Base-by-base conservation (phyloP, 805 yeast species). In the Teunomyces gatunensis region DNA sequence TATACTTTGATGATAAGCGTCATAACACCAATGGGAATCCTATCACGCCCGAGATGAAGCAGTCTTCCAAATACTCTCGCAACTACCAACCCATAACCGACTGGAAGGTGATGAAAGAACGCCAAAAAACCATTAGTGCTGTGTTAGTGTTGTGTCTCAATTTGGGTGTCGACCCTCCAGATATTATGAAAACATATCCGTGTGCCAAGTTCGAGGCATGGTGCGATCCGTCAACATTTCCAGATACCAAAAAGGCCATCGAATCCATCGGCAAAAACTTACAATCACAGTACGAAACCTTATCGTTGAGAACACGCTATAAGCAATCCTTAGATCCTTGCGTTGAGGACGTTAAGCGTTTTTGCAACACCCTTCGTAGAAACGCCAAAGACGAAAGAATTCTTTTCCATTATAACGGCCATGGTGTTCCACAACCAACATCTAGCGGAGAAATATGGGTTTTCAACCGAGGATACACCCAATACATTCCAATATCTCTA, bases 371-470 rank as follows among this genome's bases (percentile, higher is more conserved):
- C 0, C 70, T 94, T 50, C 75, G 99, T 55, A 77, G 97, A 47
- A 86, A 87, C 48, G 96, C 97, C 2, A 89, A 91, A 60, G 97
- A 92, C 52, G 98, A 92, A 63, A 76, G 99, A 50, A 87, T 92
- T 7, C 65, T 94, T 46, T 92, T 94, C 64, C 98, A 94, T 64
- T 94, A 94, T 64, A 94, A 94, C 58, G 99, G 99, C 5, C 99
- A 94, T 62, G 99, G 99, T 20, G 99, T 94, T 1, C 99, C 99
- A 0, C 89, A 89, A 58, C 98, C 99, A 0, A 94, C 99, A 0
- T 83, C 89, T 30, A 82, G 91, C 40, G 99, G 99, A 20, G 99
- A 94, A 61, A 89, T 94, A 23, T 94, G 99, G 99, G 98, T 94
- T 9, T 94, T 94, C 71, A 94, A 94, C 65, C 75, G 97, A 55